Percentiles rank a stretch among this genome's conserved stretches.
phyloP scores from a whole-genome alignment of 78 protist genomes.

The Dictyostelium firmibasis region DNA sequence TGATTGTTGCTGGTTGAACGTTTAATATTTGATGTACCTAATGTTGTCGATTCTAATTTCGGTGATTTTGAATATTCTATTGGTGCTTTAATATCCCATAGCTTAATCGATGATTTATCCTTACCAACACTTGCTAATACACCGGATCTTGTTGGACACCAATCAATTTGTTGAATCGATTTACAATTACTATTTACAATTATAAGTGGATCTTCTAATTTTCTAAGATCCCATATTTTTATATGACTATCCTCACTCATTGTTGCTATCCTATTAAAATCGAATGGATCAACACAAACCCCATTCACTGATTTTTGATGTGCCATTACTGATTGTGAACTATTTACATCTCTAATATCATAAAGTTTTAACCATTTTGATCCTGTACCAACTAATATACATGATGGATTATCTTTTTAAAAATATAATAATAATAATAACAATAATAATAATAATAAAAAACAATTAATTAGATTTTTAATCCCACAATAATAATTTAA shows the following conservation, averaged over 20 bases:
- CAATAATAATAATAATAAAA: not conserved
- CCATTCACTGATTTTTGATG: conserved; percentile 73
- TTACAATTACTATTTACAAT: conserved; percentile 65
- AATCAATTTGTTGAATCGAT: conserved; percentile 75
- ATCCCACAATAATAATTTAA: too few species aligned
- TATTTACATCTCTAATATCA: conserved; percentile 66
- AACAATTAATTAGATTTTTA: not conserved
- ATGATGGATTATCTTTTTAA: conserved; percentile 25
- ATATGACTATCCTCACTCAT: conserved; percentile 63
- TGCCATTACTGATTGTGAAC: conserved; percentile 60
- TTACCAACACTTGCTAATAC: conserved; percentile 69
- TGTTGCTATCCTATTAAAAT: conserved; percentile 70
- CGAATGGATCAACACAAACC: conserved; percentile 72
- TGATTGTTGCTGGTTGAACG: not conserved
- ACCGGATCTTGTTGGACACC: conserved; percentile 84
- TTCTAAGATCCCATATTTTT: conserved; percentile 81
- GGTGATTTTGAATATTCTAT: conserved; percentile 11
- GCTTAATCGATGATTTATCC: conserved; percentile 45
- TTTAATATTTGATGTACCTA: not conserved
- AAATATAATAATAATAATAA: not conserved
- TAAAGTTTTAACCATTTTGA: conserved; percentile 74
- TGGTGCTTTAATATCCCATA: conserved; percentile 76
- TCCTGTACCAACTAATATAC: conserved; percentile 62
- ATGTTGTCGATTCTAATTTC: not conserved
- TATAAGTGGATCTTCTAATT: conserved; percentile 67